These are phyloP conservation scores for Tylopilus cervinicoccineus DNA, from an alignment of 768 basidiomycete genomes.

Conservation along the genomic window DNA sequence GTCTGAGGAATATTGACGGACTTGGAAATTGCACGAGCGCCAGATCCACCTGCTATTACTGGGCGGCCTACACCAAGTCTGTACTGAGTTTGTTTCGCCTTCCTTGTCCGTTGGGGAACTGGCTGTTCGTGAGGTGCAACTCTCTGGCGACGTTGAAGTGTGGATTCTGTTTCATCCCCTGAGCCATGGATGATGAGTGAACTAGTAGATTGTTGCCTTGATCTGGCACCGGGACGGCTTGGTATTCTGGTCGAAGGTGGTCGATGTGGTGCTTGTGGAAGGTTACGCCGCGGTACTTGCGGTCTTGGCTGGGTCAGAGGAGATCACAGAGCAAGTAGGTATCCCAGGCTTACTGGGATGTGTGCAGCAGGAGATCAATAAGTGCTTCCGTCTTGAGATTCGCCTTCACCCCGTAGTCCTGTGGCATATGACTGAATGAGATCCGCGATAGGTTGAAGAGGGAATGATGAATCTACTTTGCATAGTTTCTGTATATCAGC, in stretches of 20 bases:
- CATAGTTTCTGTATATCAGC: constrained; percentile 53
- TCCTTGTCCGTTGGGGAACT: constrained; percentile 45
- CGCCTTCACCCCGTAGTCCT: constrained; percentile 81
- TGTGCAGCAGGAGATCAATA: constrained; percentile 68
- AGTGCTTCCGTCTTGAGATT: constrained; percentile 79
- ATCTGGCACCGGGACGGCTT: constrained; percentile 24
- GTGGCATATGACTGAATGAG: constrained; percentile 9
- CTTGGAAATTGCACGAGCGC: constrained; percentile 63
- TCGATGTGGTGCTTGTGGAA: constrained; percentile 21
- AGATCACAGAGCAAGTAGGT: constrained; percentile 32
- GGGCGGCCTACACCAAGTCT: constrained; percentile 72
- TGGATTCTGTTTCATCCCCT: constrained; percentile 40
- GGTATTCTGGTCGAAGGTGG: constrained; percentile 32
- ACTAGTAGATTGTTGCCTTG: constrained; percentile 30
- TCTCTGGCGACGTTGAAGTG: constrained; percentile 19
- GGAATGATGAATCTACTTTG: constrained; percentile 44
- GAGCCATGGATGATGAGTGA: constrained; percentile 39
- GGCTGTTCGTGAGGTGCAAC: constrained; percentile 16
- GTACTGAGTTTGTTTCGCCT: constrained; percentile 69
- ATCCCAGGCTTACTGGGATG: constrained; percentile 35
- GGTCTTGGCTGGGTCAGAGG: constrained; percentile 32
- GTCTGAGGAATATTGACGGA: constrained; percentile 48
- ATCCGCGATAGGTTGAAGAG: constrained; percentile 11
- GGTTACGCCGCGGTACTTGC: constrained; percentile 18
- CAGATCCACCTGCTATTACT: constrained; percentile 57